phyloP scores from a whole-genome alignment of 768 basidiomycete species.

The Boletus huronensis region DNA sequence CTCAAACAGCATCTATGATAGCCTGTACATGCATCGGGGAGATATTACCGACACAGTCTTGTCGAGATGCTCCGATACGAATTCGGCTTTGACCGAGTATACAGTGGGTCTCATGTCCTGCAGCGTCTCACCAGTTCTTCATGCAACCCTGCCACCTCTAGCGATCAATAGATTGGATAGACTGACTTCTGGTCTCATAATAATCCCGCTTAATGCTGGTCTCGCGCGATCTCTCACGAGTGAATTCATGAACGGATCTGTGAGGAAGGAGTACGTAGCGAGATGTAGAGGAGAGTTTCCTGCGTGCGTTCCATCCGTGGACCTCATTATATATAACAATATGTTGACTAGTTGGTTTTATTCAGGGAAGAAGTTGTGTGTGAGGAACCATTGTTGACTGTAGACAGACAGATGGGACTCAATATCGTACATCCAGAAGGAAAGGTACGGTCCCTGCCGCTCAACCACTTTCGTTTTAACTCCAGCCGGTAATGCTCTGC shows the following conservation, averaged over 20 bases:
- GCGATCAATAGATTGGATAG: conserved; percentile 94
- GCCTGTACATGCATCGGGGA: conserved; percentile 91
- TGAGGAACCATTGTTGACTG: conserved; percentile 82
- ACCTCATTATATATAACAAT: not conserved
- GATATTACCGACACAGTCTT: conserved; percentile 86
- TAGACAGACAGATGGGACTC: conserved; percentile 95
- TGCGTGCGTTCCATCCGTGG: conserved; percentile 48
- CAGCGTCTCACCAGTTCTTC: not conserved
- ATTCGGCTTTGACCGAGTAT: conserved; percentile 75
- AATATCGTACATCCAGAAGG: conserved; percentile 96
- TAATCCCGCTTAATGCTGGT: conserved; percentile 71
- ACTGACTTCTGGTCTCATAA: conserved; percentile 93
- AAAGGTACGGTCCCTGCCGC: conserved; percentile 51
- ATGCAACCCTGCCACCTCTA: conserved; percentile 28
- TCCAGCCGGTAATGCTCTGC: not conserved
- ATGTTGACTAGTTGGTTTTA: not conserved
- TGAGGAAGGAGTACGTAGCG: conserved; percentile 92
- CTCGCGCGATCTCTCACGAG: conserved; percentile 67
- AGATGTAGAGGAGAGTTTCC: conserved; percentile 85
- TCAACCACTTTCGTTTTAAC: not conserved
- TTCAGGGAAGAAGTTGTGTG: conserved; percentile 75
- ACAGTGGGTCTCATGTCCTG: conserved; percentile 54
- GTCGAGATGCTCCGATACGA: conserved; percentile 83
- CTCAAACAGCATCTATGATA: conserved; percentile 27
- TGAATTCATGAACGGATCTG: conserved; percentile 78